Evolutionary conservation across 2,329 filamentous ascomycete species (phyloP).

Genomic region (Clarireedia homoeocarpa): DNA sequence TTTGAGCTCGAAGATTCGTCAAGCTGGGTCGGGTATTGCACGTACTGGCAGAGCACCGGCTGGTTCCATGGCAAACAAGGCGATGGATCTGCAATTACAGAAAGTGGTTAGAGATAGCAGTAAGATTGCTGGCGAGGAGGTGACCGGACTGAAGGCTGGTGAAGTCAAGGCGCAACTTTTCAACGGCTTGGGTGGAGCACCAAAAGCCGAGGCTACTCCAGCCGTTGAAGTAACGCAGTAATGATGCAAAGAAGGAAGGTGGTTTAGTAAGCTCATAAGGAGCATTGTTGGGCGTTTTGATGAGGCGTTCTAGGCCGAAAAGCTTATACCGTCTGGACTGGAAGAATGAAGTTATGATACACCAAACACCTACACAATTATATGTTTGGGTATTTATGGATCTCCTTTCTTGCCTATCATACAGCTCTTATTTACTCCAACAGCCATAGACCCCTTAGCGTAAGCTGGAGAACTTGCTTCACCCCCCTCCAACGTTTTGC

Average conservation of each 20-base stretch:
- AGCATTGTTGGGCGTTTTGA: constrained; percentile 6
- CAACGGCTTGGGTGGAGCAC: constrained; percentile 25
- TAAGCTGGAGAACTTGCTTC: too few species aligned
- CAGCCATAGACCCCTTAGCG: background rate
- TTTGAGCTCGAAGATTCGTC: constrained; percentile 71
- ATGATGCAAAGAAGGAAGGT: background rate
- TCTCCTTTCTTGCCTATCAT: too few species aligned
- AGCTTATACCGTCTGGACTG: constrained; percentile 4
- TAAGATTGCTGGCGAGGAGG: constrained; percentile 48
- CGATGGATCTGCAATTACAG: constrained; percentile 40
- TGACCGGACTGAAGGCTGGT: constrained; percentile 32
- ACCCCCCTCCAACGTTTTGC: too few species aligned
- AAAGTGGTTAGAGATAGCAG: constrained; percentile 49
- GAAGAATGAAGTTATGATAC: constrained; percentile 7
- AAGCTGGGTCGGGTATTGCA: constrained; percentile 42
- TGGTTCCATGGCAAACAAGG: constrained; percentile 13
- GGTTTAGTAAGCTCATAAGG: background rate
- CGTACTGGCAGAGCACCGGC: constrained; percentile 29
- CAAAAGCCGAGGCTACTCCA: background rate
- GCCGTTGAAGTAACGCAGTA: background rate
- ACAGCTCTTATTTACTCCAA: background rate
- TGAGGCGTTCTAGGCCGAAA: constrained; percentile 7
- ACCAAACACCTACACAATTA: background rate
- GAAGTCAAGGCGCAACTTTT: constrained; percentile 46
- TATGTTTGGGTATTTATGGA: background rate